Evolutionary conservation across 2,329 filamentous ascomycete species (phyloP).

Genomic region (Penicillium olsonii): DNA sequence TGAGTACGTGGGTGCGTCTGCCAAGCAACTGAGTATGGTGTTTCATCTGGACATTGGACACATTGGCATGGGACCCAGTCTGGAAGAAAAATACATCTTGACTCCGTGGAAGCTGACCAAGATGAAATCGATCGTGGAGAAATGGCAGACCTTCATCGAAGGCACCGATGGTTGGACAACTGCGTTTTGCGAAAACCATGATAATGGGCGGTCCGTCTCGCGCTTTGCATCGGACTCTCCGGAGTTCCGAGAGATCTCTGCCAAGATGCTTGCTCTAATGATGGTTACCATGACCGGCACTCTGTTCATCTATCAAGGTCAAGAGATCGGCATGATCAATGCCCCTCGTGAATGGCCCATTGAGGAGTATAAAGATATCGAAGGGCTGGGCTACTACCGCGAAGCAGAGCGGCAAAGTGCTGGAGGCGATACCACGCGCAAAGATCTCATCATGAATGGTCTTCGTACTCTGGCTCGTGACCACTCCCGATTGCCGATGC

Average conservation of each 20-base stretch:
- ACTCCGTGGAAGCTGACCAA: constrained; percentile 49
- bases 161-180: constrained; percentile 58
- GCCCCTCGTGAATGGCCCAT: constrained; percentile 53
- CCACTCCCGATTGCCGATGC: constrained; percentile 67
- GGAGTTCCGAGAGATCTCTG: constrained; percentile 47
- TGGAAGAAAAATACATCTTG: constrained; percentile 50
- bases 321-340: constrained; percentile 64
- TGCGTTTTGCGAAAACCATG: constrained; percentile 65
- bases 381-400: constrained; percentile 53
- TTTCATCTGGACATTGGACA: constrained; percentile 54
- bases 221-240: constrained; percentile 55
- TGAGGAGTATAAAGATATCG: constrained; percentile 45
- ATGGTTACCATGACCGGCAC: constrained; percentile 54
- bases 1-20: constrained; percentile 59
- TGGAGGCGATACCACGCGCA: constrained; percentile 21
- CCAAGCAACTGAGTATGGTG: constrained; percentile 67
- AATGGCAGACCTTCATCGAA: constrained; percentile 55
- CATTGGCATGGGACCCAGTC: constrained; percentile 54
- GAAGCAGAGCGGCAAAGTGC: constrained; percentile 36
- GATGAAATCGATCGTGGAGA: constrained; percentile 52
- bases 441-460: constrained; percentile 21
- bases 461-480: constrained; percentile 60
- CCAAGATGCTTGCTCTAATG: constrained; percentile 58
- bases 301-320: constrained; percentile 61
- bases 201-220: constrained; percentile 59